Evolutionary conservation across 179 eudicot species (phyloP), one percentile per base, ranked within the genome.

Genomic region (Heliamphora pulchella): DNA sequence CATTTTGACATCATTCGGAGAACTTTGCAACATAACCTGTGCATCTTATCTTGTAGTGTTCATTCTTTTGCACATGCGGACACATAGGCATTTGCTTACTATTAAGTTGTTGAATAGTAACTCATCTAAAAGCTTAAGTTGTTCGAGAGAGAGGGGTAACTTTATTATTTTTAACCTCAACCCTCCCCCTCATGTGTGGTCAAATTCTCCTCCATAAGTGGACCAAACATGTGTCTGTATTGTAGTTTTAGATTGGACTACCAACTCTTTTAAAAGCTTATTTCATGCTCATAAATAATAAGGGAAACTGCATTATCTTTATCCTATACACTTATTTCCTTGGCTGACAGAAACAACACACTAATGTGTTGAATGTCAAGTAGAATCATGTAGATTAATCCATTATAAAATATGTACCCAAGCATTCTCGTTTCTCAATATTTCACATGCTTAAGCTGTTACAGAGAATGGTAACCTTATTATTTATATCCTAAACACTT

Each of bases 1-100:
- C 76, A 53, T 41, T 78, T 20, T 18, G 79, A 10, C 66, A 22
- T 77, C 71, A 48, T 77, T 55, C 43, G 47, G 14, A 77, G 44
- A 62, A 41, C 61, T 61, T 61, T 39, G 47, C 71, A 15, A 31
- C 57, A 22, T 77, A 22, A 63, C 22, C 13, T 22, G 59, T 10
- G 57, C 58, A 62, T 51, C 7, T 64, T 48, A 47, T 64, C 2
- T 1, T 47, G 17, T 48, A 46, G 17, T 63, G 54, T n/a, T n/a
- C 9, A 10, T 77, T 20, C 63, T 51, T 77, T 76, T 59, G 41
- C 58, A 46, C 13, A 59, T 63, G 46, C 70, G 5, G 64, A 48
- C 55, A 76, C 44, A n/a, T 76, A n/a, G 69, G 22, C 54, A 76
- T 10, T 61, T 44, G 54, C 55, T 46, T 43, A 55, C 17, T 74